Evolutionary conservation across 2,329 filamentous ascomycete species (phyloP), one percentile per base, ranked within the genome.

Genomic region (Colletotrichum cuscutae): DNA sequence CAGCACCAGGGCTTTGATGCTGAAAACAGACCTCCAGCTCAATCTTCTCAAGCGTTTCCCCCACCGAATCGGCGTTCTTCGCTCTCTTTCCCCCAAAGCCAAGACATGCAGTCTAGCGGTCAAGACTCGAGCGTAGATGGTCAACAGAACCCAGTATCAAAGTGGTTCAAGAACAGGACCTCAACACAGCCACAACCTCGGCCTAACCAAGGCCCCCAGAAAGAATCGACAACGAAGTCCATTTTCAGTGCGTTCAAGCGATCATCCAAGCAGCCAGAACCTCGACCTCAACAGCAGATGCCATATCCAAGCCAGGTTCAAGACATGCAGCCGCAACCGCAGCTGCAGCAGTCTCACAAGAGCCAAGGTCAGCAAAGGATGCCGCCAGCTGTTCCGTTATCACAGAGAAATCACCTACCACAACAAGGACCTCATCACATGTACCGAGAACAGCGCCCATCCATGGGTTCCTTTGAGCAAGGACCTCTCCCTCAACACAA

Each of bases 211-310:
- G 56, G 69, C 5, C 74, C 32, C 22, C 30, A 76, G 15, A 78
- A 78, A 60, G 71, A 76, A 19, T 78, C 78, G 60, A 65, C 76
- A 7, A 64, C 74, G 37, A 77, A 77, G 56, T 75, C 76, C 7
- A 63, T 80, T 7, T 71, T 78, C 46, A 73, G 73, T 13, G 78
- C 76, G 2, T 78, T 80, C 26, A 78, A 78, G 57, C 72, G 77
- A 24, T 72, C 72, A 6, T 74, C 77, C 8, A 80, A 78, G 69
- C 75, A 77, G 49, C 60, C 73, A 26, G 76, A 79, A n/a, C n/a
- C 71, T 59, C 57, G 60, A 19, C 66, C 57, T 37, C 64, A 65
- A 32, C 75, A 76, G 26, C 72, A 73, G 22, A 71, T 57, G 30
- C 37, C 65, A 49, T 61, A 62, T 15, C 28, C 13, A 24, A 46